Conservation (phyloP, 768 basidiomycete genomes). For the Paxillus rubicundulus region DNA sequence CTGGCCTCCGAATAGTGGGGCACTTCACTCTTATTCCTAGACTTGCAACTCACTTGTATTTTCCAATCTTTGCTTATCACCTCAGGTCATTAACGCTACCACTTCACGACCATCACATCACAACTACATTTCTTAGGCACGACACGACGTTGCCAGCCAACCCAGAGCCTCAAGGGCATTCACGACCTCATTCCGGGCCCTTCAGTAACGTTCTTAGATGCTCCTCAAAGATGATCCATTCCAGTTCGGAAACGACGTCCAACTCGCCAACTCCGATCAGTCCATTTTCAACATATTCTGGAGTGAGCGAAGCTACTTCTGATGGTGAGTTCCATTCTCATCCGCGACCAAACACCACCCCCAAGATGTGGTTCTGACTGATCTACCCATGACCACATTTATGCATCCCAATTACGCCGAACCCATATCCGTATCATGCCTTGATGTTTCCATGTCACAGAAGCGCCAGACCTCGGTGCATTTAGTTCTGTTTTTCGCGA, state of each 20-base stretch:
- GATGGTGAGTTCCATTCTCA: slow-evolving; percentile 36
- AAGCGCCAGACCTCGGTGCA: slow-evolving; percentile 71
- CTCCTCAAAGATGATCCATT: slow-evolving; percentile 28
- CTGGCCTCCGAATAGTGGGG: no score
- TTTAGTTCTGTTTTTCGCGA: slow-evolving; percentile 71
- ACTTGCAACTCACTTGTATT: no score
- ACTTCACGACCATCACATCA: no score
- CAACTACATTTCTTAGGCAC: no score
- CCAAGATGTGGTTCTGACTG: not conserved
- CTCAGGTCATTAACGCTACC: no score
- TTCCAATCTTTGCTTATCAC: no score
- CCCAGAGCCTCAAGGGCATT: no score
- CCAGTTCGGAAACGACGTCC: slow-evolving; percentile 36
- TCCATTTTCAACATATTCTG: slow-evolving; percentile 39
- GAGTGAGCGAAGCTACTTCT: slow-evolving; percentile 50
- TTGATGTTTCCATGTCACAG: slow-evolving; percentile 26
- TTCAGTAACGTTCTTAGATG: slow-evolving; percentile 17
- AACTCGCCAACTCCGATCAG: slow-evolving; percentile 35
- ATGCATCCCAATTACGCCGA: not conserved
- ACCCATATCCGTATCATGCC: slow-evolving; percentile 1
- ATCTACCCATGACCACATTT: not conserved
- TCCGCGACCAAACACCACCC: not conserved
- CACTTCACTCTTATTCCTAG: no score
- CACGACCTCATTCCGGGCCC: no score
- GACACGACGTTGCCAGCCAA: no score